Base-by-base conservation (phyloP, 352 stramenopile species). In the Phytophthora sp. region DNA sequence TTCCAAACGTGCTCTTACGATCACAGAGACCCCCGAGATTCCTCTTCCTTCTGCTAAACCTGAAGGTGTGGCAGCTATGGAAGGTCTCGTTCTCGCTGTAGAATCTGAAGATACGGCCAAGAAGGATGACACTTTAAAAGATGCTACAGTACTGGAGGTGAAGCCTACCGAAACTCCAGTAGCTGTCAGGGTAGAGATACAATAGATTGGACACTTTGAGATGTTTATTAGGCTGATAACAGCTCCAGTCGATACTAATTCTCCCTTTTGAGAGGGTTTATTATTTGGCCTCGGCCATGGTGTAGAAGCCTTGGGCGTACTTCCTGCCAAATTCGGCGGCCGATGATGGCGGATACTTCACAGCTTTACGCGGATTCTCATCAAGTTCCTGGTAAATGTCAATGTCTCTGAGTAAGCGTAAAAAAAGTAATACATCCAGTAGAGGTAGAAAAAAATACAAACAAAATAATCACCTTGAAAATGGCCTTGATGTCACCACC, bases 271-370 rank as follows among this genome's bases (percentile, higher is more conserved):
- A 33, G 2, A 15, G 11, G 6, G n/a, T 12, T 50, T 16, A 29
- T 78, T 51, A 93, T 71, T 93, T 93, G 71, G 88, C 85, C 53
- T 91, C 85, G 0, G 85, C 85, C 71, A 88, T 90, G 23, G 86
- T 91, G 77, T 94, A 94, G 58, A 92, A 94, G 11, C 84, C 86
- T 49, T 94, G 86, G 1, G 86, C 86, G 39, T 94, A 94, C 62
- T 86, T 88, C 53, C 82, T 91, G 24, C 86, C 84, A 58, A 94
- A 94, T 36, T 91, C 86, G 11, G 75, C 63, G 7, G 84, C 80
- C 13, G 75, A 82, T 3, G 63, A 55, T 15, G 86, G 86, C 16
- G 82, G 82, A 55, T 94, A 68, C 62, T 94, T 94, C 31, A 94
- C 69, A 38, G 81, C 86, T 61, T 94, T 94, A 31, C 82, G 80